phyloP scores from a whole-genome alignment of 2,329 filamentous ascomycete genomes.

The Cordyceps tenuipes region DNA sequence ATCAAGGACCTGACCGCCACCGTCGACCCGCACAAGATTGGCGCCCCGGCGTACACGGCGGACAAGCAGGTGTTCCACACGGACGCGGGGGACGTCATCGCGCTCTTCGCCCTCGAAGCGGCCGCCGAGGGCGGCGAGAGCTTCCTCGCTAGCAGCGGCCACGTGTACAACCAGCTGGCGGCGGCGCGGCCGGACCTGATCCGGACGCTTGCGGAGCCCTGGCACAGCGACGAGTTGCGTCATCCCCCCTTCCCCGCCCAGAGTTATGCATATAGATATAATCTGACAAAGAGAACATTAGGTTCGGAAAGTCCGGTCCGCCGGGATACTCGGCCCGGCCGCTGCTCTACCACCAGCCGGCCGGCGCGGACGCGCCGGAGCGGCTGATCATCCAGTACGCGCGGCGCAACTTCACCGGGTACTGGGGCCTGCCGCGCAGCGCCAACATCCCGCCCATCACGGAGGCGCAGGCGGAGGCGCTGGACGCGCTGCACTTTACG shows the following conservation, averaged over 20 bases:
- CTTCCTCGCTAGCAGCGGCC: constrained; percentile 48
- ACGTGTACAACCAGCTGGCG: constrained; percentile 56
- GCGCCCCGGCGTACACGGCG: constrained; percentile 49
- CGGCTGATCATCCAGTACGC: constrained; percentile 53
- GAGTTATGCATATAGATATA: too few species aligned
- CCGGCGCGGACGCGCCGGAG: constrained; percentile 36
- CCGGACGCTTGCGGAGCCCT: constrained; percentile 43
- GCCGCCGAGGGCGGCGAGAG: constrained; percentile 47
- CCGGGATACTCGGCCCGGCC: constrained; percentile 39
- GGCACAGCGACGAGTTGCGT: constrained; percentile 33
- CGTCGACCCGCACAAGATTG: constrained; percentile 33
- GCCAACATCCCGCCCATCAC: constrained; percentile 47
- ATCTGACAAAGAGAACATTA: too few species aligned
- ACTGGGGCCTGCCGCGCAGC: constrained; percentile 44
- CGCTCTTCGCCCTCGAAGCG: constrained; percentile 47
- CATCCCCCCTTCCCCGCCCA: too few species aligned
- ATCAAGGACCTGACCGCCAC: constrained; percentile 49
- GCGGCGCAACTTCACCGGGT: constrained; percentile 50
- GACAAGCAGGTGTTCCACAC: constrained; percentile 58
- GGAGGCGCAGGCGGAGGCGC: constrained; percentile 43
- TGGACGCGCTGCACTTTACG: constrained; percentile 42
- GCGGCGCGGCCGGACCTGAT: constrained; percentile 51
- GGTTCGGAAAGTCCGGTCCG: constrained; percentile 41
- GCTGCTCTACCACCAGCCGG: constrained; percentile 47
- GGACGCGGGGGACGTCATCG: constrained; percentile 50